These are phyloP conservation scores for Penicillium argentinense DNA, from an alignment of 495 filamentous ascomycete species.

Conservation along the genomic window DNA sequence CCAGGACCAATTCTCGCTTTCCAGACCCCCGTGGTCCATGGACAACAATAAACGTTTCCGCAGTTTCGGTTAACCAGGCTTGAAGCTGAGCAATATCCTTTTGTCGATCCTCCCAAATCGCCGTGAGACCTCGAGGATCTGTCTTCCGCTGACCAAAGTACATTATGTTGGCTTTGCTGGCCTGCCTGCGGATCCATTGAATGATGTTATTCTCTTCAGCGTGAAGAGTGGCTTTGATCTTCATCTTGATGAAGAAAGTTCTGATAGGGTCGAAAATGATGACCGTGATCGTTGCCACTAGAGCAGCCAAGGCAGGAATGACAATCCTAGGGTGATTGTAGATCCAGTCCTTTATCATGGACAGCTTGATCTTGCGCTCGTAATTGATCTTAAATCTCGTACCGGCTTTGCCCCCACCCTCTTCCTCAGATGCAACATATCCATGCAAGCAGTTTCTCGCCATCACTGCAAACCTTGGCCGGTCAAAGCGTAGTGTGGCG, in stretches of 20 bases:
- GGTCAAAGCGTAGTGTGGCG: slow-evolving; percentile 73
- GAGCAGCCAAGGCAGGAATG: slow-evolving; percentile 75
- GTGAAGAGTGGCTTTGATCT: slow-evolving; percentile 76
- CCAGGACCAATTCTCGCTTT: slow-evolving; percentile 82
- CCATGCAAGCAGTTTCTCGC: slow-evolving; percentile 94
- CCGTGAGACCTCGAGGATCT: slow-evolving; percentile 70
- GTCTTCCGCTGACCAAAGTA: slow-evolving; percentile 51
- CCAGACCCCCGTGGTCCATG: slow-evolving; percentile 91
- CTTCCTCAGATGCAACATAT: slow-evolving; percentile 60
- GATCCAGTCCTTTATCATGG: slow-evolving; percentile 85
- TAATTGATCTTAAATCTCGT: slow-evolving; percentile 79
- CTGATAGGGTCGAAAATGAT: slow-evolving; percentile 89
- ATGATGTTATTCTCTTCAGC: slow-evolving; percentile 67
- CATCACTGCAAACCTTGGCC: slow-evolving; percentile 72
- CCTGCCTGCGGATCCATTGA: slow-evolving; percentile 79
- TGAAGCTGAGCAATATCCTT: slow-evolving; percentile 75
- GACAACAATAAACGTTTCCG: slow-evolving; percentile 90
- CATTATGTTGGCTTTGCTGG: slow-evolving; percentile 64
- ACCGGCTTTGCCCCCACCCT: slow-evolving; percentile 69
- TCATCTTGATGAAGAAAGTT: slow-evolving; percentile 86
- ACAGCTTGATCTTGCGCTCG: slow-evolving; percentile 69
- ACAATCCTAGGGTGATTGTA: slow-evolving; percentile 86
- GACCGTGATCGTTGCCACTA: slow-evolving; percentile 83
- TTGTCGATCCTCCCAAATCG: slow-evolving; percentile 87
- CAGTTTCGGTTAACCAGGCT: slow-evolving; percentile 82